Percentiles rank a stretch among this genome's conserved stretches.
Evolutionary conservation across 768 basidiomycete genomes (phyloP).

Genomic region (Termitomyces sp.): DNA sequence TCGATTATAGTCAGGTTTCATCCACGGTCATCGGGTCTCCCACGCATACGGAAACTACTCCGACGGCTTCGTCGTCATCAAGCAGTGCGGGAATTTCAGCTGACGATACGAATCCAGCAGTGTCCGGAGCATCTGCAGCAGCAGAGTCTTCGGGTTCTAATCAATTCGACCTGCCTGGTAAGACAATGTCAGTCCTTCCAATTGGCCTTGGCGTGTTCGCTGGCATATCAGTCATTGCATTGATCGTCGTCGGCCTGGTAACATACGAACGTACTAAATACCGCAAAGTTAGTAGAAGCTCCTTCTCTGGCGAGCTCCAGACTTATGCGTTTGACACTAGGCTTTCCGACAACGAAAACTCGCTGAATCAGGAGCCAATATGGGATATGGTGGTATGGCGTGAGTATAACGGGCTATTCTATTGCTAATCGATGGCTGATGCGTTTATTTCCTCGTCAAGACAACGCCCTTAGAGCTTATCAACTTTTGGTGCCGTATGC

Average conservation of each 20-base stretch:
- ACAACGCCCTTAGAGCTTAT: conserved; percentile 13
- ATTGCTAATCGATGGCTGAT: background rate
- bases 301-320: background rate
- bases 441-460: background rate
- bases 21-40: conserved; percentile 11
- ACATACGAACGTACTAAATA: conserved; percentile 86
- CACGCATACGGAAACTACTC: conserved; percentile 10
- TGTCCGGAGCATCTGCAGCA: conserved; percentile 19
- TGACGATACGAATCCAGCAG: conserved; percentile 8
- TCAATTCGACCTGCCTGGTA: conserved; percentile 65
- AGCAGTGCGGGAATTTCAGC: conserved; percentile 10
- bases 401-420: conserved; percentile 19
- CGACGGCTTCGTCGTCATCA: conserved; percentile 12
- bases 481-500: conserved; percentile 5
- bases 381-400: conserved; percentile 59
- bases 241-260: conserved; percentile 78
- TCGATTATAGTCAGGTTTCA: conserved; percentile 8
- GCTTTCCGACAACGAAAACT: conserved; percentile 71
- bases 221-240: conserved; percentile 78
- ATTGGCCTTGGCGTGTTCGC: conserved; percentile 82
- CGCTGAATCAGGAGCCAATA: conserved; percentile 51
- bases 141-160: conserved; percentile 27
- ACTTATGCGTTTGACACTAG: conserved; percentile 28
- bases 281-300: conserved; percentile 54
- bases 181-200: conserved; percentile 67